phyloP scores from a whole-genome alignment of 2,329 filamentous ascomycete species.

The Aspergillus glaucus region DNA sequence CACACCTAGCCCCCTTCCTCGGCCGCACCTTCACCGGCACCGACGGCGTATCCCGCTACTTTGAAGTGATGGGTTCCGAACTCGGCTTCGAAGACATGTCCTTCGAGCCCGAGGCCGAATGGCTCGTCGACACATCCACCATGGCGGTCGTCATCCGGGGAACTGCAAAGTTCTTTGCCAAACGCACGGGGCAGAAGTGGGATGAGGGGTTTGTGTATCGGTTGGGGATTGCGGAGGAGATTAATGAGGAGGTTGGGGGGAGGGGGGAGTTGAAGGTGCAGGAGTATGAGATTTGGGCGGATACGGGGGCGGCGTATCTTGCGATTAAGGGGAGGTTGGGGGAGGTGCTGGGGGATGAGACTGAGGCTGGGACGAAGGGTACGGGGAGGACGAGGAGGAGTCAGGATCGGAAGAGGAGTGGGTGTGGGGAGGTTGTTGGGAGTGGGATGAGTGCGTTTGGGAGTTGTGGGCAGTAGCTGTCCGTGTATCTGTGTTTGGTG shows the following conservation, averaged over 20 bases:
- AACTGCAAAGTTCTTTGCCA: conserved; percentile 28
- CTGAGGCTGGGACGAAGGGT: not conserved
- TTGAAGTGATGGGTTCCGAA: conserved; percentile 24
- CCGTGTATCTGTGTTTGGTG: conserved; percentile 41
- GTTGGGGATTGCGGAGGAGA: conserved; percentile 28
- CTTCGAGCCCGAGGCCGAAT: conserved; percentile 30
- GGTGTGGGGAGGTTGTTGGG: conserved; percentile 13
- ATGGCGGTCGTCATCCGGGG: conserved; percentile 31
- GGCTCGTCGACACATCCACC: conserved; percentile 31
- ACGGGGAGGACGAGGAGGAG: conserved; percentile 5
- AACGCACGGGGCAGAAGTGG: conserved; percentile 31
- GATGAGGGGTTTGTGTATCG: conserved; percentile 37
- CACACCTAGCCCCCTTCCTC: conserved; percentile 36
- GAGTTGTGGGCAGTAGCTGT: conserved; percentile 19
- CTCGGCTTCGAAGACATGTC: conserved; percentile 31
- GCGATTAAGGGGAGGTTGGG: conserved; percentile 23
- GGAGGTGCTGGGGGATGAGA: conserved; percentile 5
- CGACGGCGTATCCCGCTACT: conserved; percentile 31
- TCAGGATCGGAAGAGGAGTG: conserved; percentile 5
- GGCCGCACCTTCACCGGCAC: conserved; percentile 35
- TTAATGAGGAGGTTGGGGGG: not conserved
- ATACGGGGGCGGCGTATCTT: conserved; percentile 40
- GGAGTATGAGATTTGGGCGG: conserved; percentile 39
- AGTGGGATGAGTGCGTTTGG: conserved; percentile 15
- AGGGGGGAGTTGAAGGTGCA: conserved; percentile 24